Base-by-base conservation (phyloP, 495 filamentous ascomycete genomes). In the Cryomyces antarcticus region DNA sequence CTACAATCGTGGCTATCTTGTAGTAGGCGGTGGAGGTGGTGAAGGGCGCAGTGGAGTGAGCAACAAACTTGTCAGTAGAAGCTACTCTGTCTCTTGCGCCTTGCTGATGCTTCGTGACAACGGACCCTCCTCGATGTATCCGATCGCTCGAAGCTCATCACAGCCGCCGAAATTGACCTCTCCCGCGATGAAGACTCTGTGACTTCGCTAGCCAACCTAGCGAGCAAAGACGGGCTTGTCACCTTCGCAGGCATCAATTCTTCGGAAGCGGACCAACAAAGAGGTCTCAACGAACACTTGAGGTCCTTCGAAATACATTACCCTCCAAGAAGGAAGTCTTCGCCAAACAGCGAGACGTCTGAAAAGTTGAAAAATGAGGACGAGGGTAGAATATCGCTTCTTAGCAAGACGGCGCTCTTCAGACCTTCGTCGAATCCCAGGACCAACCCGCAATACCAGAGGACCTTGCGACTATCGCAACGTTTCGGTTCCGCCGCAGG, bases 1-100 rank as follows among this genome's bases (percentile, higher is more conserved):
- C 41, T 68, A 78, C 51, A 73, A 89, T 63, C 71, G 73, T 45
- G 67, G 71, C 46, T 71, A 72, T 39, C 65, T 95, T 29, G 62
- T 93, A 6, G 83, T 94, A n/a, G 88, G 77, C 31, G 88, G 89
- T 28, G 89, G 89, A 39, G 88, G 88, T 46, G 88, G 88, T 13
- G 77, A 85, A 53, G 75, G 79, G 34, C 74, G 77, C 44, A 89
- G 71, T 53, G 89, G 87, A 38, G 83, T 95, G 31, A 73, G 75
- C 29, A 97, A 95, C 61, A 88, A 87, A 62, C 85, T 96, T 57
- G 82, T 79, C 57, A 64, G 72, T 64, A n/a, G n/a, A n/a, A n/a
- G n/a, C n/a, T n/a, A n/a, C n/a, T n/a, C n/a, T n/a, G n/a, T n/a
- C n/a, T n/a, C n/a, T n/a, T n/a, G 30, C 41, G 46, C 40, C 43